These are phyloP conservation scores for Phyllachora maydis DNA, from an alignment of 2,329 filamentous ascomycete species.

Conservation along the genomic window DNA sequence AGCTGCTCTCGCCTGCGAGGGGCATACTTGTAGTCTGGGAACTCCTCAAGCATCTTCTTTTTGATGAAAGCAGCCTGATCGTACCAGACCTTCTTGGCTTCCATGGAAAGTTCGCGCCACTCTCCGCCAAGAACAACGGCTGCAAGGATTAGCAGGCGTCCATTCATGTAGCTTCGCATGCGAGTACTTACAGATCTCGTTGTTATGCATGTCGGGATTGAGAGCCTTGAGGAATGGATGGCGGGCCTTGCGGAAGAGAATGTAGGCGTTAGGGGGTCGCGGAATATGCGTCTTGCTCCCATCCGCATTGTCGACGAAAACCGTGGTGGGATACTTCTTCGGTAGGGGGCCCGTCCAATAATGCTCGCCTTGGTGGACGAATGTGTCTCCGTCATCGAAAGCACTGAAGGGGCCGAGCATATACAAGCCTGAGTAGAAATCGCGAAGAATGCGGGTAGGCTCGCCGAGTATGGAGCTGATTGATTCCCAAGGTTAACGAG, in stretches of 20 bases:
- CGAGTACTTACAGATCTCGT: constrained; percentile 18
- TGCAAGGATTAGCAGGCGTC: constrained; percentile 7
- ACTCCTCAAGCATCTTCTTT: constrained; percentile 8
- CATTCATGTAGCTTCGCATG: background rate
- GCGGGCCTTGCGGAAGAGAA: constrained; percentile 18
- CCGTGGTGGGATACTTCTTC: constrained; percentile 2
- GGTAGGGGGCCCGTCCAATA: constrained; percentile 1
- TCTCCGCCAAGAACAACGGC: constrained; percentile 15
- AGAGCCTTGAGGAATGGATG: constrained; percentile 13
- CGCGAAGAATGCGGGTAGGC: constrained; percentile 1
- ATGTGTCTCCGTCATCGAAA: constrained; percentile 2
- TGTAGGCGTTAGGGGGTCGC: constrained; percentile 19
- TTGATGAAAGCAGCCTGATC: constrained; percentile 11
- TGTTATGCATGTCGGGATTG: constrained; percentile 16
- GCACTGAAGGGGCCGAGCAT: constrained; percentile 1
- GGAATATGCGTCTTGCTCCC: constrained; percentile 8
- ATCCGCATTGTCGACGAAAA: background rate
- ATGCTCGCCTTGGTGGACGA: background rate
- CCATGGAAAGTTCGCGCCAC: constrained; percentile 14
- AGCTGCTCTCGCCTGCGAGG: constrained; percentile 12
- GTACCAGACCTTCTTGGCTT: constrained; percentile 12
- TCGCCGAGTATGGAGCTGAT: background rate
- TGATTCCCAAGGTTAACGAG: background rate
- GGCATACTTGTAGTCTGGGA: constrained; percentile 18
- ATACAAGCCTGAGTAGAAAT: too few relatives aligned